Conservation (phyloP, 176 grass and related monocot genomes). For the Olyra latifolia region DNA sequence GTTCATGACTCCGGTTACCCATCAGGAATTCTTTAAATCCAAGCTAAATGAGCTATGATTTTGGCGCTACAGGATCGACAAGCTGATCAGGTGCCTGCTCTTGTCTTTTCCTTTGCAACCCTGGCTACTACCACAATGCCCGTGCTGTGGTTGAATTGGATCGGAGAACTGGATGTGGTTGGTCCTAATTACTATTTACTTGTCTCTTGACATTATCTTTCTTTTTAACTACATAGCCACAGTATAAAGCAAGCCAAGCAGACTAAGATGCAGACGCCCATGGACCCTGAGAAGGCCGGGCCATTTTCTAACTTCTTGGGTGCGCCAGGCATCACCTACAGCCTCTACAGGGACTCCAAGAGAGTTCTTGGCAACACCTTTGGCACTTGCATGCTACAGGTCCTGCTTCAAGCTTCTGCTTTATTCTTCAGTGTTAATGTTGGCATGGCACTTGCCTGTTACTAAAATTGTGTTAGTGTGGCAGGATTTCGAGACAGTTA, state of each 20-base stretch:
- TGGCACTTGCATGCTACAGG: constrained; percentile 95
- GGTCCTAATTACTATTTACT: not conserved
- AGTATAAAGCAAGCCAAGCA: constrained; percentile 89
- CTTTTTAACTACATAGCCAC: constrained; percentile 45
- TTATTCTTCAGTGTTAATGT: not conserved
- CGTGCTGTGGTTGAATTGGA: not conserved
- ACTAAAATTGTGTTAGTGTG: constrained; percentile 6
- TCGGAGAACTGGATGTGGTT: not conserved
- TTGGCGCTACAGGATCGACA: constrained; percentile 72
- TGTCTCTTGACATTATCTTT: not conserved
- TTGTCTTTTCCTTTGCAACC: not conserved
- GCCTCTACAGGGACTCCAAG: constrained; percentile 81
- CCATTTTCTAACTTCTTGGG: constrained; percentile 83
- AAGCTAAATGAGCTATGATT: constrained; percentile 86
- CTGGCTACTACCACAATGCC: no score
- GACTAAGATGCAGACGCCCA: constrained; percentile 83
- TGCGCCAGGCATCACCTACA: constrained; percentile 74
- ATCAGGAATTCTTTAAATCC: constrained; percentile 62
- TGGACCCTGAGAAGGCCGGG: constrained; percentile 91
- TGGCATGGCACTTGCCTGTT: not conserved
- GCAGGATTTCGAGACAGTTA: constrained; percentile 91
- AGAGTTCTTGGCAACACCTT: constrained; percentile 94
- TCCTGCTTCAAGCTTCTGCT: not conserved
- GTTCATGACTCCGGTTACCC: constrained; percentile 69
- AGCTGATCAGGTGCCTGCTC: constrained; percentile 73